These are phyloP conservation scores for Thraustotheca clavata DNA, from an alignment of 352 stramenopile species.

Conservation along the genomic window DNA sequence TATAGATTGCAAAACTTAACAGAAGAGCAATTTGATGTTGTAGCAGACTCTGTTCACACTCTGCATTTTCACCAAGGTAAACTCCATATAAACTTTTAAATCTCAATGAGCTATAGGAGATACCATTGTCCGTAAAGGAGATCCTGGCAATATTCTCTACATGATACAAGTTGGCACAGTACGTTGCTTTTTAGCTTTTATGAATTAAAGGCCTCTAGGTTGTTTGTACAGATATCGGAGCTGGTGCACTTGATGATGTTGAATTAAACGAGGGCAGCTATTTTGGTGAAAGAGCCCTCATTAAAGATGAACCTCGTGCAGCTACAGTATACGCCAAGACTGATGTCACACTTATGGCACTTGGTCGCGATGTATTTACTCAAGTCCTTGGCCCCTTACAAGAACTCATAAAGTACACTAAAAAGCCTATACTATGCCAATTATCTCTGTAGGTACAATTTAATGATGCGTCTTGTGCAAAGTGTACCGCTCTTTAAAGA, in stretches of 20 bases:
- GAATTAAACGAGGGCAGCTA: slow-evolving; percentile 67
- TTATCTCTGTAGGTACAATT: slow-evolving; percentile 21
- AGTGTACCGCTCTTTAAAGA: slow-evolving; percentile 48
- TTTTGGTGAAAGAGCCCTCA: slow-evolving; percentile 88
- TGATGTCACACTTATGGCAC: slow-evolving; percentile 40
- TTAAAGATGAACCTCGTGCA: slow-evolving; percentile 76
- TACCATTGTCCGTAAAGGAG: slow-evolving; percentile 71
- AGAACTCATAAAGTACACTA: slow-evolving; percentile 57
- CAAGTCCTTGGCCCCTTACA: slow-evolving; percentile 85
- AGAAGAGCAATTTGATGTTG: slow-evolving; percentile 34
- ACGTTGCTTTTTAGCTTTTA: not conserved
- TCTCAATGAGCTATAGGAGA: too few species aligned
- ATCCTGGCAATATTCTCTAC: slow-evolving; percentile 63
- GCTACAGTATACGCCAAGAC: slow-evolving; percentile 78
- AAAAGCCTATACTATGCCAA: not conserved
- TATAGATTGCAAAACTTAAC: slow-evolving; percentile 31
- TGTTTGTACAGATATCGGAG: slow-evolving; percentile 49
- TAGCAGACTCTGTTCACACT: slow-evolving; percentile 35
- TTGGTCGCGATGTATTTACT: slow-evolving; percentile 90
- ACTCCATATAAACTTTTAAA: not conserved
- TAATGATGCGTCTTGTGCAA: slow-evolving; percentile 41
- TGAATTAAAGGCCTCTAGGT: slow-evolving; percentile 20
- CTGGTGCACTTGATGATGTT: slow-evolving; percentile 29
- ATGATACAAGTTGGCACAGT: slow-evolving; percentile 62
- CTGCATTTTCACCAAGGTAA: slow-evolving; percentile 33